phyloP scores from a whole-genome alignment of 306 rosid genomes.

The Pyrus bretschneideri region DNA sequence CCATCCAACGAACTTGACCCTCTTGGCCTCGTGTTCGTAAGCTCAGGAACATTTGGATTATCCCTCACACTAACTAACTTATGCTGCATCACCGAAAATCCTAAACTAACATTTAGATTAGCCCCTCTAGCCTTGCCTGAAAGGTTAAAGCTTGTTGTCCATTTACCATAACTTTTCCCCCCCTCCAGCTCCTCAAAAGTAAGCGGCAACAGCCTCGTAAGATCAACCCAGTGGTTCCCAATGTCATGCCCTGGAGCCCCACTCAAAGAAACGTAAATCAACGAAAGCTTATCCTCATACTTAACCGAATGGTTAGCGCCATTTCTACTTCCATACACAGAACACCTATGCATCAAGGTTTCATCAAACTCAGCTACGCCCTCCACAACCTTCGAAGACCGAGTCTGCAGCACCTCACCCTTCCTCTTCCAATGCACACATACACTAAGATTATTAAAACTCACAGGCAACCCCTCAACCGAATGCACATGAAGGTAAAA shows the following conservation, averaged over 20 bases:
- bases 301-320: slow-evolving; percentile 44
- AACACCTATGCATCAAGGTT: slow-evolving; percentile 47
- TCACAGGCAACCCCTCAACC: slow-evolving; percentile 49
- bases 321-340: slow-evolving; percentile 45
- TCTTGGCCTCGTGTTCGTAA: slow-evolving; percentile 16
- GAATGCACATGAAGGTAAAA: slow-evolving; percentile 64
- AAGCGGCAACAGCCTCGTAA: slow-evolving; percentile 62
- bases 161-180: slow-evolving; percentile 51
- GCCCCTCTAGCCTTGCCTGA: slow-evolving; percentile 71
- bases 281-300: slow-evolving; percentile 50
- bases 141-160: slow-evolving; percentile 70
- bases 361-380: slow-evolving; percentile 56
- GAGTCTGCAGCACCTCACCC: slow-evolving; percentile 39
- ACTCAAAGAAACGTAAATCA: slow-evolving; percentile 46
- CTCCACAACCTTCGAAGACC: slow-evolving; percentile 29
- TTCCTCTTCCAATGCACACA: slow-evolving; percentile 66
- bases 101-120: slow-evolving; percentile 58
- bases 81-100: slow-evolving; percentile 46
- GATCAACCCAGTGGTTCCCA: slow-evolving; percentile 60
- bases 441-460: slow-evolving; percentile 38
- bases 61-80: slow-evolving; percentile 32
- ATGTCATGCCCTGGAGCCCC: slow-evolving; percentile 43
- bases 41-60: slow-evolving; percentile 27
- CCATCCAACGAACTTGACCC: slow-evolving; percentile 25
- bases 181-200: slow-evolving; percentile 61